phyloP scores from a whole-genome alignment of 179 eudicot genomes.

The Vitellaria paradoxa region DNA sequence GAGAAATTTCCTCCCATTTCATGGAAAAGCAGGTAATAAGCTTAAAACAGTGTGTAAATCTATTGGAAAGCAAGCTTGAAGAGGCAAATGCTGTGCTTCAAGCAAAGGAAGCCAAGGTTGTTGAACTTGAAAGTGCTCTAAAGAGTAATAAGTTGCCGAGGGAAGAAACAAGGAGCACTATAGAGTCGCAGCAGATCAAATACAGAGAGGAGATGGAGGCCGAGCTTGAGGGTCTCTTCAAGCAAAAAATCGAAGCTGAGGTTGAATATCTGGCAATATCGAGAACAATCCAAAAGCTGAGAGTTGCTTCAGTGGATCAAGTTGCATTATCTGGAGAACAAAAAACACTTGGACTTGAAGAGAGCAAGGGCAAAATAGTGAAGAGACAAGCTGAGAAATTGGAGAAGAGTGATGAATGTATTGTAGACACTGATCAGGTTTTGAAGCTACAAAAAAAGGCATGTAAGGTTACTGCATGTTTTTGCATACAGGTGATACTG shows the following conservation, averaged over 20 bases:
- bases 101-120: constrained; percentile 36
- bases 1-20: constrained; percentile 17
- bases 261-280: constrained; percentile 52
- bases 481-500: constrained; percentile 53
- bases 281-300: constrained; percentile 34
- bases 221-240: constrained; percentile 54
- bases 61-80: constrained; percentile 47
- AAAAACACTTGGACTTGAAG: constrained; percentile 30
- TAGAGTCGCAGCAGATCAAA: constrained; percentile 22
- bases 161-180: constrained; percentile 13
- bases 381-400: constrained; percentile 37
- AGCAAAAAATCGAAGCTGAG: constrained; percentile 70
- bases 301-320: constrained; percentile 25
- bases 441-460: constrained; percentile 42
- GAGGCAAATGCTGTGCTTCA: constrained; percentile 36
- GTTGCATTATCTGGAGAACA: constrained; percentile 39
- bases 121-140: constrained; percentile 39
- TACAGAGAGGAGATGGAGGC: constrained; percentile 34
- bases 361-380: constrained; percentile 28
- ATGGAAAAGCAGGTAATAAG: constrained; percentile 25
- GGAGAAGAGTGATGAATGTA: constrained; percentile 21
- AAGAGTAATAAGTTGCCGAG: constrained; percentile 17
- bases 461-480: constrained; percentile 30
- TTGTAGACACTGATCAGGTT: constrained; percentile 34
- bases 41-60: constrained; percentile 28